A percentile compares a stretch with the other conserved stretches of the same genome.
Evolutionary conservation across 2,329 filamentous ascomycete species (phyloP).

Genomic region (Talaromyces sp.): DNA sequence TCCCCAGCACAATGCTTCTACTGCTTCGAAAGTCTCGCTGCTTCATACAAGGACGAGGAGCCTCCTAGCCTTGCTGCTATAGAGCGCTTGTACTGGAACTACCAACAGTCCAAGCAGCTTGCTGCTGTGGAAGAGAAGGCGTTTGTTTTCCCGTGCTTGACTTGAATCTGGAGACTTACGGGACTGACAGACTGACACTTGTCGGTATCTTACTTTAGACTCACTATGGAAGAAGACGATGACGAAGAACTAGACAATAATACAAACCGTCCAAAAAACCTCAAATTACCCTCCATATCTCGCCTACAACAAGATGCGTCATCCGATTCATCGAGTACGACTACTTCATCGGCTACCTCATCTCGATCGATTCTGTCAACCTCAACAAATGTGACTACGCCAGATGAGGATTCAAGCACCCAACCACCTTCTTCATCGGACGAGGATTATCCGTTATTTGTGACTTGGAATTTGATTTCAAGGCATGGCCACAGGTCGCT

Average conservation of each 20-base stretch:
- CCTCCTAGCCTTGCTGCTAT: constrained; percentile 66
- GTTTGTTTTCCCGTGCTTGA: constrained; percentile 17
- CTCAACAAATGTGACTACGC: constrained; percentile 43
- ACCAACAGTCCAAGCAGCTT: constrained; percentile 43
- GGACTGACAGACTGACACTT: neutral
- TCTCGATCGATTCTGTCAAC: constrained; percentile 43
- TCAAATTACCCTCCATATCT: constrained; percentile 32
- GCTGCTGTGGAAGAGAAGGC: constrained; percentile 28
- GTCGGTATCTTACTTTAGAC: neutral
- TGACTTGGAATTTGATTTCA: constrained; percentile 84
- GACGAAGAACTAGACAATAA: constrained; percentile 17
- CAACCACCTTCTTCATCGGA: constrained; percentile 24
- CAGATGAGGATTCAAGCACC: constrained; percentile 33
- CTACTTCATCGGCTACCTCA: constrained; percentile 47
- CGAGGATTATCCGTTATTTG: constrained; percentile 71
- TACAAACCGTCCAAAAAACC: constrained; percentile 21
- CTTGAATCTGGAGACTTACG: neutral
- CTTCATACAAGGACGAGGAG: constrained; percentile 68
- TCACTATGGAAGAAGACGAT: neutral
- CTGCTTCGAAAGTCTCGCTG: constrained; percentile 84
- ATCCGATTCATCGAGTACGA: constrained; percentile 38
- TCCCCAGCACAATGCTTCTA: constrained; percentile 80
- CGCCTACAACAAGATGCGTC: constrained; percentile 35
- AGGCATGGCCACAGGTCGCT: constrained; percentile 62
- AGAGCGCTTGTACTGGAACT: constrained; percentile 63